A percentile compares a stretch with the other conserved stretches of the same genome.
Evolutionary conservation across 352 stramenopile genomes (phyloP).

Genomic region (Phytophthora pseudosyringae): DNA sequence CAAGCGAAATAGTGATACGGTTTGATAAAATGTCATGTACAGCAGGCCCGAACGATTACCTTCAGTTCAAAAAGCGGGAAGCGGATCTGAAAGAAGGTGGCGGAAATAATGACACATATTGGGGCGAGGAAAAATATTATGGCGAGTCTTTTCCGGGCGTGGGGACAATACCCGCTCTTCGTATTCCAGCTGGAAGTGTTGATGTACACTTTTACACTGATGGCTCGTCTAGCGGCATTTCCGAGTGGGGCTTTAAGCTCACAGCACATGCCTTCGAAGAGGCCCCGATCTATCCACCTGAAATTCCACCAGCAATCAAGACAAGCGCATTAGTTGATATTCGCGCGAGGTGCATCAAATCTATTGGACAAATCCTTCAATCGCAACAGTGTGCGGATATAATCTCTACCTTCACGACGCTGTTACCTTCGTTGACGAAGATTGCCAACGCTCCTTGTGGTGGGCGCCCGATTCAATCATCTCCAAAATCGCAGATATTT

Average conservation of each 20-base stretch:
- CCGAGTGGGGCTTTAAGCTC: slow-evolving; percentile 86
- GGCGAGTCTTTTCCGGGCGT: slow-evolving; percentile 74
- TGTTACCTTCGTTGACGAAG: slow-evolving; percentile 44
- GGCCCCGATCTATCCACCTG: slow-evolving; percentile 51
- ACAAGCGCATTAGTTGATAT: slow-evolving; percentile 63
- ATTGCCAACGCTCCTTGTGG: slow-evolving; percentile 56
- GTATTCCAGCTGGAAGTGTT: slow-evolving; percentile 67
- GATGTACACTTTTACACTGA: slow-evolving; percentile 82
- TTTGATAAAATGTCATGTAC: slow-evolving; percentile 86
- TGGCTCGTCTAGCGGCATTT: slow-evolving; percentile 40
- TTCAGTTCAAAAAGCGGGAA: slow-evolving; percentile 73
- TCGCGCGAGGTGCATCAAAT: slow-evolving; percentile 63
- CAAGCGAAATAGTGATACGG: slow-evolving; percentile 72
- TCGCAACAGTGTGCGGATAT: slow-evolving; percentile 21
- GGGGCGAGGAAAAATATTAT: slow-evolving; percentile 80
- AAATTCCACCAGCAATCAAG: slow-evolving; percentile 51
- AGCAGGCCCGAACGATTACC: slow-evolving; percentile 75
- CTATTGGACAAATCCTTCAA: slow-evolving; percentile 42
- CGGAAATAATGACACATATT: slow-evolving; percentile 44
- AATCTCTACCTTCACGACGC: slow-evolving; percentile 20
- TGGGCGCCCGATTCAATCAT: slow-evolving; percentile 55
- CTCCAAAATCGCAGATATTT: slow-evolving; percentile 65
- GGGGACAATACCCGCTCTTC: slow-evolving; percentile 54
- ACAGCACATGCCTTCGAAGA: slow-evolving; percentile 75
- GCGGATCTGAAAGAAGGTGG: slow-evolving; percentile 22